phyloP scores from a whole-genome alignment of 2,329 filamentous ascomycete genomes.

The Ceratocystis eucalypticola region DNA sequence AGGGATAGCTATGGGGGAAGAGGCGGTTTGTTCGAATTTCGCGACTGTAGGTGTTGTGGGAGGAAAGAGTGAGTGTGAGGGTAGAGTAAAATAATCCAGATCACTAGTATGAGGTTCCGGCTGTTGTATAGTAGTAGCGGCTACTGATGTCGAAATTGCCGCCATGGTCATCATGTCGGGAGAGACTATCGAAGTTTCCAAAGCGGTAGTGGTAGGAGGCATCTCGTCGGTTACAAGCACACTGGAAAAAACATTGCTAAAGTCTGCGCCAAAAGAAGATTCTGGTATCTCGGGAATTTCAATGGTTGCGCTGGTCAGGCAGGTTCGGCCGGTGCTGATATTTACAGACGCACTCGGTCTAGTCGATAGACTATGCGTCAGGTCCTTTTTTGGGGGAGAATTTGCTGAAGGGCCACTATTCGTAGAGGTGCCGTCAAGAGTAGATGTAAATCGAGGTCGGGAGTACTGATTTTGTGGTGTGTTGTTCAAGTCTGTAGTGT shows the following conservation, averaged over 20 bases:
- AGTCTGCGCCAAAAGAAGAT: slow-evolving; percentile 3
- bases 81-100: neutral
- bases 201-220: neutral
- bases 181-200: neutral
- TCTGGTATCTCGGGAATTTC: slow-evolving; percentile 7
- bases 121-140: neutral
- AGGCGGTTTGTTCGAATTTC: neutral
- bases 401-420: neutral
- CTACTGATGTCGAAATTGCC: neutral
- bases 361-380: neutral
- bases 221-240: neutral
- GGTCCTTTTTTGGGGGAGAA: neutral
- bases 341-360: neutral
- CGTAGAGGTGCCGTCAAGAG: neutral
- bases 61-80: neutral
- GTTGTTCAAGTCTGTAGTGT: neutral
- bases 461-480: neutral
- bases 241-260: neutral
- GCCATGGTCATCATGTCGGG: neutral
- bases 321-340: neutral
- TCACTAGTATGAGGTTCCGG: neutral
- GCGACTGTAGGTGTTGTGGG: neutral
- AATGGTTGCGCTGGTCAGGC: neutral
- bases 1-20: neutral
- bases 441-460: neutral